phyloP scores from a whole-genome alignment of 768 basidiomycete genomes.

The Serendipita indica region DNA sequence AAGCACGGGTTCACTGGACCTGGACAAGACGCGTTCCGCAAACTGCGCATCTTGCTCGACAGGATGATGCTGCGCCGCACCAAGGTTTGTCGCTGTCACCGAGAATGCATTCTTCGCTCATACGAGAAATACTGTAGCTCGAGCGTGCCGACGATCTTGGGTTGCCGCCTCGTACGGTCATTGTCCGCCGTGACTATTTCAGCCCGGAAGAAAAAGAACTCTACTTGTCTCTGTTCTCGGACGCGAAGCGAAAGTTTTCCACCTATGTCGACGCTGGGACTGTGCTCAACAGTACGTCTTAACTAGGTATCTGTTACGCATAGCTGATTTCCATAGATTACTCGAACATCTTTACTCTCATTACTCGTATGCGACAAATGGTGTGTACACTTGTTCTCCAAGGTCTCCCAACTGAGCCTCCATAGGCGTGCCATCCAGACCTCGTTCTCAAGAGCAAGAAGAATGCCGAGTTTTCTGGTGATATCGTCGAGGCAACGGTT shows the following conservation, averaged over 20 bases:
- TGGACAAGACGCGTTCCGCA: conserved; percentile 77
- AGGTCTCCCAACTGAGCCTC: neutral
- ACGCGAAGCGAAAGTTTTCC: conserved; percentile 78
- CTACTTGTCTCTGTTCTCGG: conserved; percentile 79
- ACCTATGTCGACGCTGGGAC: conserved; percentile 88
- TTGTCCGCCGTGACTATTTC: conserved; percentile 82
- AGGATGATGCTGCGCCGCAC: conserved; percentile 92
- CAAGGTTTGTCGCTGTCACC: conserved; percentile 33
- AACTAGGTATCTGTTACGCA: conserved; percentile 10
- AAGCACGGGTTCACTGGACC: conserved; percentile 70
- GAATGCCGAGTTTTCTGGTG: conserved; percentile 34
- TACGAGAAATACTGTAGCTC: conserved; percentile 33
- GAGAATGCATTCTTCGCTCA: conserved; percentile 1
- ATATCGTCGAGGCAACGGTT: conserved; percentile 60
- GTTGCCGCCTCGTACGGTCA: conserved; percentile 79
- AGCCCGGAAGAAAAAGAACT: conserved; percentile 95
- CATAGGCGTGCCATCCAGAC: conserved; percentile 42
- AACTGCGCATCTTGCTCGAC: conserved; percentile 75
- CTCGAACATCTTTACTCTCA: conserved; percentile 75
- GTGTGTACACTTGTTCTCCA: conserved; percentile 46
- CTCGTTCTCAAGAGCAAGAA: conserved; percentile 79
- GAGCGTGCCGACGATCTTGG: conserved; percentile 95
- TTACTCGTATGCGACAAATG: conserved; percentile 94
- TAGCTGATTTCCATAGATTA: conserved; percentile 39
- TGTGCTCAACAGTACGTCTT: conserved; percentile 68